Evolutionary conservation across 176 grass and related monocot species (phyloP).

Genomic region (Neostapfia colusana): DNA sequence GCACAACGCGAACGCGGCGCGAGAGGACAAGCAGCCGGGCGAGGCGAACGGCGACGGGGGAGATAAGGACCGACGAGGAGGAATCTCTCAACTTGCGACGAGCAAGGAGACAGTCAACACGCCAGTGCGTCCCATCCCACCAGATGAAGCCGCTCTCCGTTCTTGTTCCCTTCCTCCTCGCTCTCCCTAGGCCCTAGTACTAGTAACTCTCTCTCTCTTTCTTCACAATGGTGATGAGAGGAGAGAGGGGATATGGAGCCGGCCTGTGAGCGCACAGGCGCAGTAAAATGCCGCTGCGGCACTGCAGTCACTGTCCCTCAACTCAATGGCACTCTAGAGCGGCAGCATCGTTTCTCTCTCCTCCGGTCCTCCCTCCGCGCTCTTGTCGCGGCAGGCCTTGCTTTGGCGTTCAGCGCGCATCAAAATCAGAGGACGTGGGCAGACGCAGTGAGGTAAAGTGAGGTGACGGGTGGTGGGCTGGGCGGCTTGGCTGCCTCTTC

Average conservation of each 20-base stretch:
- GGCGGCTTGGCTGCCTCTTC: too few relatives aligned
- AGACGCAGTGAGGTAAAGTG: conserved; percentile 11
- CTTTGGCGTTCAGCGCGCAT: conserved; percentile 62
- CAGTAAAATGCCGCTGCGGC: conserved; percentile 45
- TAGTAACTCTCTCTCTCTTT: neutral
- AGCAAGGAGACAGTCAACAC: conserved; percentile 21
- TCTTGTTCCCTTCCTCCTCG: conserved; percentile 13
- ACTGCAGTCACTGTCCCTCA: neutral
- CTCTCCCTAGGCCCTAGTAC: neutral
- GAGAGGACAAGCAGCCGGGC: conserved; percentile 30
- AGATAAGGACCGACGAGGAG: conserved; percentile 13
- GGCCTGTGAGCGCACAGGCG: conserved; percentile 31
- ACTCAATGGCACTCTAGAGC: neutral
- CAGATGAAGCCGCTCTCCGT: conserved; percentile 4
- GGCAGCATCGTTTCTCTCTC: conserved; percentile 25
- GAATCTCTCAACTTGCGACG: conserved; percentile 38
- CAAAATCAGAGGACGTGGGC: conserved; percentile 48
- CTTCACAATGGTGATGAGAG: neutral
- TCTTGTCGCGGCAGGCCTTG: conserved; percentile 21
- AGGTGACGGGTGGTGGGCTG: conserved; percentile 32
- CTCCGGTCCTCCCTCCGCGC: neutral
- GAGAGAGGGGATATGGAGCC: neutral
- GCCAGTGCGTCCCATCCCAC: conserved; percentile 35
- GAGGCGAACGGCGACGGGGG: conserved; percentile 7
- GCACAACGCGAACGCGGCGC: conserved; percentile 14